Evolutionary conservation across 2,329 filamentous ascomycete species (phyloP), one percentile per base, ranked within the genome.

Genomic region (Aspergillus terreus): DNA sequence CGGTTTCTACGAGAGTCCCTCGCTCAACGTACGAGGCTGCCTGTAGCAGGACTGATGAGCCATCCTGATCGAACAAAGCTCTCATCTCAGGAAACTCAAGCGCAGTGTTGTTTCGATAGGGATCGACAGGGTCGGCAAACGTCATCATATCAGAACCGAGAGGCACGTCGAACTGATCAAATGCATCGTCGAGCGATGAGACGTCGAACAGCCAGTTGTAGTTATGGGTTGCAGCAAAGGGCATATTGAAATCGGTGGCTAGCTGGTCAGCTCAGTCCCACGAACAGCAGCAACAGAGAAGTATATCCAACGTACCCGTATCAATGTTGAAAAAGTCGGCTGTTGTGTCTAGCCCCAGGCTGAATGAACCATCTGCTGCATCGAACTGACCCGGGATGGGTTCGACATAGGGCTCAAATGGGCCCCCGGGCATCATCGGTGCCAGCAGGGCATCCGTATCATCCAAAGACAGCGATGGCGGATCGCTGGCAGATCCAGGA

Each of bases 201-300:
- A 68, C 62, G 36, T 81, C 77, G 58, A 85, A 85, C 2, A 85
- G 62, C 82, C 82, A 85, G 51, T 81, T 82, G 60, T 85, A 85
- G 50, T 85, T 82, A 55, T 75, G 74, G 53, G 81, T 81, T 1
- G 82, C 84, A 2, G 82, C 84, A 63, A 83, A 85, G 4, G 82
- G 82, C 69, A 83, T 82, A 49, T 85, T 85, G 62, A 85, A 85
- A 0, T 82, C 83, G 59, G 77, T 82, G 27, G 82, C 82, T 62
- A 2, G n/a, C 6, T 19, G 14, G 45, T 25, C 25, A 44, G 25
- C 21, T 42, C 23, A 46, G 45, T n/a, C 23, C 6, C 7, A n/a
- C 23, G 12, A 7, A 25, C 10, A n/a, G 33, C 23, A n/a, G 33
- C 23, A 23, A 6, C 6, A 23, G n/a, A n/a, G 32, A 4, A 6